A percentile compares a stretch with the other conserved stretches of the same genome.
Conservation (phyloP, 2,329 filamentous ascomycete species). For the Aureobasidium sp. region DNA sequence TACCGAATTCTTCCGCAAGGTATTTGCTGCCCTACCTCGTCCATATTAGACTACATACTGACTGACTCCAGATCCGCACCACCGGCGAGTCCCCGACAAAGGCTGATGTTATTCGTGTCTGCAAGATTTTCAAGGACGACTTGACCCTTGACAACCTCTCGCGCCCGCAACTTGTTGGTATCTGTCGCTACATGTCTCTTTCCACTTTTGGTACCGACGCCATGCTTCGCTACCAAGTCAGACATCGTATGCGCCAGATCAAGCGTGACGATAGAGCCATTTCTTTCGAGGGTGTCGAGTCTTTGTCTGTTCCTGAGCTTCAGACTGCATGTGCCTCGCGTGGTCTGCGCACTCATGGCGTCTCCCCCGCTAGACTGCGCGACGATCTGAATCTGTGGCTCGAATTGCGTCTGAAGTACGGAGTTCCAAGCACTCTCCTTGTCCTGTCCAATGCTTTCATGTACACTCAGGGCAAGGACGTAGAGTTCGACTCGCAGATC, state of each 20-base stretch:
- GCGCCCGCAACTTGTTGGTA: conserved; percentile 88
- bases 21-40: conserved; percentile 32
- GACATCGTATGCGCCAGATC: conserved; percentile 97
- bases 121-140: conserved; percentile 98
- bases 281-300: conserved; percentile 86
- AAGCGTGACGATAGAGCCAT: conserved; percentile 97
- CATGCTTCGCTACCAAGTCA: conserved; percentile 94
- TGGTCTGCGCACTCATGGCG: conserved; percentile 84
- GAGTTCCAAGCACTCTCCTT: conserved; percentile 90
- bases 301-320: conserved; percentile 84
- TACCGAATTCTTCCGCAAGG: conserved; percentile 92
- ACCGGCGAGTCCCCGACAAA: conserved; percentile 85
- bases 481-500: conserved; percentile 80
- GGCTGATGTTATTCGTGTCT: conserved; percentile 94
- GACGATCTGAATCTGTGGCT: conserved; percentile 92
- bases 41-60: conserved; percentile 1
- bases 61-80: conserved; percentile 45
- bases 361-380: conserved; percentile 79
- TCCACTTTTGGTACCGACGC: conserved; percentile 96
- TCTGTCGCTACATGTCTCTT: conserved; percentile 97
- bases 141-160: conserved; percentile 95
- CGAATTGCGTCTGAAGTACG: conserved; percentile 84
- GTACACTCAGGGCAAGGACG: conserved; percentile 81
- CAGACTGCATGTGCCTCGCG: conserved; percentile 88
- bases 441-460: conserved; percentile 97